Evolutionary conservation across 495 filamentous ascomycete genomes (phyloP), one percentile per base, ranked within the genome.

Genomic region (Melanomma pulvis-pyrius): DNA sequence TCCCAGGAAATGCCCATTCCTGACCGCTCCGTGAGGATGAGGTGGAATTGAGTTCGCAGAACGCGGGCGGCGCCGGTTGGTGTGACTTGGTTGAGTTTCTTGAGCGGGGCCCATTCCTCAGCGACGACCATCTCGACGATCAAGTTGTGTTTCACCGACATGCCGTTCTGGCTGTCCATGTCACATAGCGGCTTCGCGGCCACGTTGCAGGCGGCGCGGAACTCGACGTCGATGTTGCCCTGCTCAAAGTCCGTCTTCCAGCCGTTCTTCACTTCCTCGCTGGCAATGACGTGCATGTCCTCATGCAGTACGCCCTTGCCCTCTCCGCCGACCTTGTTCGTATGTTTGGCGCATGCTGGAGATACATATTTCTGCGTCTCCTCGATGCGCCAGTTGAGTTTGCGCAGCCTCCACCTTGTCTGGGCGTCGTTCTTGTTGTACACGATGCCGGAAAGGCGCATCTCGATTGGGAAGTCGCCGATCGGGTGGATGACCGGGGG

Each of bases 1-100:
- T 99, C 94, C 94, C 94, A 99, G 73, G 88, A 90, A 72, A 99
- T 93, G 2, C 94, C 94, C 56, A 98, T 81, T 1, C 96, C 94
- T 19, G 83, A 84, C 36, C 92, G 84, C 74, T 96, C 90, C 1
- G 93, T 97, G 55, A 97, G 80, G 36, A 84, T 79, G 34, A 92
- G 78, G 65, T 83, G 83, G 82, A 97, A 97, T 72, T 96, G 92
- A 88, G 96, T 97, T 59, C 93, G 86, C 46, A 99, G 80, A 28
- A 99, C 92, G 50, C 94, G 86, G 0, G 94, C 94, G 1, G 91
- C 87, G 32, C 94, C 94, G 0, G 94, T 97, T 4, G 93, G 92
- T 0, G 91, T 92, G 25, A 90, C 83, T 47, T 91, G 80, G 63
- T 83, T 80, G 9, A 84, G 87, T 74, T 86, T 87, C 73, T 85